Conservation (phyloP, 495 filamentous ascomycete genomes). For the Elasticomyces elasticus region DNA sequence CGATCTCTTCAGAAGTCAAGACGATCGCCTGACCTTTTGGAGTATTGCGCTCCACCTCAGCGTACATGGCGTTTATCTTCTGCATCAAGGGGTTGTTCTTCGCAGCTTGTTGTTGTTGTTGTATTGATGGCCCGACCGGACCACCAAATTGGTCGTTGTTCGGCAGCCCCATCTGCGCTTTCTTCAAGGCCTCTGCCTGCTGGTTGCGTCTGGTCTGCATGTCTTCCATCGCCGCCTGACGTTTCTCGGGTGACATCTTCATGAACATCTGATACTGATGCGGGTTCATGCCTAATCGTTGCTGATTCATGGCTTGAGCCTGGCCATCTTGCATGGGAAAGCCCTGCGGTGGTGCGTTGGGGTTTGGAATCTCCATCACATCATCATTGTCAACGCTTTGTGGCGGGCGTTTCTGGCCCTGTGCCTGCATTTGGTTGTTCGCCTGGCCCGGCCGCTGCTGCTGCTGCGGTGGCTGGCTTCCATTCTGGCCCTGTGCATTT, state of each 20-base stretch:
- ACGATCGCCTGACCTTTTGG: slow-evolving; percentile 16
- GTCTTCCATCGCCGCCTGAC: slow-evolving; percentile 32
- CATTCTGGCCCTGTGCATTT: slow-evolving; percentile 12
- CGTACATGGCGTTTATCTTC: slow-evolving; percentile 3
- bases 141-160: background rate
- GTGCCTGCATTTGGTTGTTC: slow-evolving; percentile 16
- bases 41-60: slow-evolving; percentile 1
- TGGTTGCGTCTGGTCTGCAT: slow-evolving; percentile 34
- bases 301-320: slow-evolving; percentile 27
- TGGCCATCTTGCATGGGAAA: slow-evolving; percentile 29
- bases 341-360: slow-evolving; percentile 30
- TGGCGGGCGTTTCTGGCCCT: slow-evolving; percentile 31
- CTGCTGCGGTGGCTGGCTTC: slow-evolving; percentile 22
- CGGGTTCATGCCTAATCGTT: slow-evolving; percentile 22
- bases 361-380: slow-evolving; percentile 44
- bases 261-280: slow-evolving; percentile 30
- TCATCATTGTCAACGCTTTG: slow-evolving; percentile 43
- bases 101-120: slow-evolving; percentile 1
- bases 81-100: background rate
- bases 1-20: background rate
- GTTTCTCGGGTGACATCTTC: slow-evolving; percentile 11
- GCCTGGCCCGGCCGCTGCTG: slow-evolving; percentile 15
- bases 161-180: slow-evolving; percentile 21
- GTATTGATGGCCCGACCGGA: background rate
- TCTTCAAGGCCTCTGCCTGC: slow-evolving; percentile 14